Conservation (phyloP, 2,329 filamentous ascomycete species). For the Periconia digitata region DNA sequence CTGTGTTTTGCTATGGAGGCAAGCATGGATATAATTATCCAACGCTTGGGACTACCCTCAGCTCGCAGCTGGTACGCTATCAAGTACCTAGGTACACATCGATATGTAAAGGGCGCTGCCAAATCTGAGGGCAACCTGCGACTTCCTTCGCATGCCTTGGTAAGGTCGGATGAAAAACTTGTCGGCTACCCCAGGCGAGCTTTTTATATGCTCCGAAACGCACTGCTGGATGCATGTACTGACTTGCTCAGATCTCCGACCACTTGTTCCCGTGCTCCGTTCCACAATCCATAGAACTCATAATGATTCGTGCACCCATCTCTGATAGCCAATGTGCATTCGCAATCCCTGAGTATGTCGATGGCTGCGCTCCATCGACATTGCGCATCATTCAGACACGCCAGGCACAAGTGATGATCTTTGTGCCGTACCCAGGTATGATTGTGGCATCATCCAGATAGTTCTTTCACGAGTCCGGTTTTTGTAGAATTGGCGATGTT, state of each 20-base stretch:
- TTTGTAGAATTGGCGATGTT: background rate
- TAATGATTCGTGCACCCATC: conserved; percentile 3
- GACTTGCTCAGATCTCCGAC: conserved; percentile 20
- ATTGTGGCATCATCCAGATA: too few relatives aligned
- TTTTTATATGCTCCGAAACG: conserved; percentile 27
- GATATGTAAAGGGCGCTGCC: conserved; percentile 64
- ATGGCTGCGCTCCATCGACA: background rate
- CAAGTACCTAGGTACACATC: conserved; percentile 63
- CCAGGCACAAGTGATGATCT: too few relatives aligned
- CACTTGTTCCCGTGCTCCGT: conserved; percentile 11
- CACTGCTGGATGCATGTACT: conserved; percentile 25
- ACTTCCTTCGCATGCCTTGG: conserved; percentile 32
- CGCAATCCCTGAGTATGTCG: background rate
- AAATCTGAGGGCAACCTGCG: conserved; percentile 37
- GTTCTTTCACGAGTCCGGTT: too few relatives aligned
- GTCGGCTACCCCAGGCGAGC: conserved; percentile 33
- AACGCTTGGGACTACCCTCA: conserved; percentile 49
- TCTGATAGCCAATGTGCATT: background rate
- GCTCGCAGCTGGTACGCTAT: conserved; percentile 59
- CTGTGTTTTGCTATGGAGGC: conserved; percentile 70
- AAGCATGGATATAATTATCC: conserved; percentile 58
- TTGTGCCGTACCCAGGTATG: too few relatives aligned
- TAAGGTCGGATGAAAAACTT: conserved; percentile 33
- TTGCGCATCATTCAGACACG: background rate
- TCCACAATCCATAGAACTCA: conserved; percentile 3